These are phyloP conservation scores for Simplicillium sp. DNA, from an alignment of 2,329 filamentous ascomycete genomes.

Conservation along the genomic window DNA sequence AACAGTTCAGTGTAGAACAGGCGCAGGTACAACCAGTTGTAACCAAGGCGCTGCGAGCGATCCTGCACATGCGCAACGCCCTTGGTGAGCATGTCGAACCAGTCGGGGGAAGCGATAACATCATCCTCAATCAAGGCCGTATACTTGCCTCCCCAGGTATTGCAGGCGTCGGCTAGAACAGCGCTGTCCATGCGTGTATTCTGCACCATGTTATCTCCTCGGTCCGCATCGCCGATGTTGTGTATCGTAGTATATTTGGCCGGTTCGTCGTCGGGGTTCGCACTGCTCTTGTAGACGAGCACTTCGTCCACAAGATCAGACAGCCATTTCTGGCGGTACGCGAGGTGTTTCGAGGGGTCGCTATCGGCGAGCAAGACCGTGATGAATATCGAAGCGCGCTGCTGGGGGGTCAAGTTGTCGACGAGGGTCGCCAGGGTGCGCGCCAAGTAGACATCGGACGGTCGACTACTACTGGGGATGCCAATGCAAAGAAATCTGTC, in stretches of 20 bases:
- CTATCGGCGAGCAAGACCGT: constrained; percentile 24
- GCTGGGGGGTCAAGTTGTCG: constrained; percentile 17
- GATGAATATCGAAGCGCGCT: constrained; percentile 21
- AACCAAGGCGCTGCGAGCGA: constrained; percentile 6
- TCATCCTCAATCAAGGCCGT: constrained; percentile 28
- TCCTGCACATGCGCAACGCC: constrained; percentile 19
- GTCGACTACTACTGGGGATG: constrained; percentile 24
- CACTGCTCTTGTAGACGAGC: constrained; percentile 16
- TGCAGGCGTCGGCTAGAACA: constrained; percentile 21
- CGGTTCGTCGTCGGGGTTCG: constrained; percentile 5
- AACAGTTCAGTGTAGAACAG: constrained; percentile 27
- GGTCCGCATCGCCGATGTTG: constrained; percentile 13
- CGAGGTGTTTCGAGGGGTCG: constrained; percentile 18
- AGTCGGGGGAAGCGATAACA: constrained; percentile 22
- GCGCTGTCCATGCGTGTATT: constrained; percentile 24
- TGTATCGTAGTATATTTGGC: constrained; percentile 10
- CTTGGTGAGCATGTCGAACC: constrained; percentile 18
- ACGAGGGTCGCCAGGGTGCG: constrained; percentile 20
- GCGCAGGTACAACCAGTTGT: constrained; percentile 25
- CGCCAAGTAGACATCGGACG: constrained; percentile 16
- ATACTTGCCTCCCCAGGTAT: constrained; percentile 16
- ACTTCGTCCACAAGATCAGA: constrained; percentile 21
- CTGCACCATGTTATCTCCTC: constrained; percentile 18
- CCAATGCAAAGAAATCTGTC: constrained; percentile 18
- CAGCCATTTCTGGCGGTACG: constrained; percentile 21